Conservation (phyloP, 2,329 filamentous ascomycete species). For the Aspergillus fumigatiaffinis region DNA sequence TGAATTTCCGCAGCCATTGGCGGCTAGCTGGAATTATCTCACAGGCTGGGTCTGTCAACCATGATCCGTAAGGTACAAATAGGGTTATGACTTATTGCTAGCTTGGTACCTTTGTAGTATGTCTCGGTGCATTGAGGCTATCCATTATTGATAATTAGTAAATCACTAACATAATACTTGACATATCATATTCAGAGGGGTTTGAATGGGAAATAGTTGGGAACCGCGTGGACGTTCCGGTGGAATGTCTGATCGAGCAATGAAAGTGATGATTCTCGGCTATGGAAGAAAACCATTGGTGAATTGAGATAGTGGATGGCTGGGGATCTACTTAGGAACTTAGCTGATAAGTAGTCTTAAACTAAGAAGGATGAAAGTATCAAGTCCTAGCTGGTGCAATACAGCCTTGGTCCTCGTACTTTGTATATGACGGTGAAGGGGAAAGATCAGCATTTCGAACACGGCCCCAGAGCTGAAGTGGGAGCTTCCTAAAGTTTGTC, state of each 20-base stretch:
- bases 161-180: not conserved
- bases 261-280: not conserved
- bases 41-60: conserved; percentile 1
- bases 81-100: not conserved
- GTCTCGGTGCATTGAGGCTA: not conserved
- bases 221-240: not conserved
- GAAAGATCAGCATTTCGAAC: not conserved
- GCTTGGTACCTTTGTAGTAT: not conserved
- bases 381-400: not conserved
- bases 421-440: not conserved
- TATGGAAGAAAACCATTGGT: not conserved
- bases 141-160: not conserved
- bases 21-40: conserved; percentile 16
- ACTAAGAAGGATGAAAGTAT: no score
- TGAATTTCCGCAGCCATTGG: conserved; percentile 16
- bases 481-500: not conserved
- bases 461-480: not conserved
- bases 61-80: not conserved
- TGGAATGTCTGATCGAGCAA: no score
- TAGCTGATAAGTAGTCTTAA: not conserved
- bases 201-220: not conserved
- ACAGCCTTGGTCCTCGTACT: not conserved
- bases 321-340: no score
- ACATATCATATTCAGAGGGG: not conserved
- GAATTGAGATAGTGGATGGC: not conserved